Base-by-base conservation (phyloP, 345 rosid species). In the Aethionema arabicum region DNA sequence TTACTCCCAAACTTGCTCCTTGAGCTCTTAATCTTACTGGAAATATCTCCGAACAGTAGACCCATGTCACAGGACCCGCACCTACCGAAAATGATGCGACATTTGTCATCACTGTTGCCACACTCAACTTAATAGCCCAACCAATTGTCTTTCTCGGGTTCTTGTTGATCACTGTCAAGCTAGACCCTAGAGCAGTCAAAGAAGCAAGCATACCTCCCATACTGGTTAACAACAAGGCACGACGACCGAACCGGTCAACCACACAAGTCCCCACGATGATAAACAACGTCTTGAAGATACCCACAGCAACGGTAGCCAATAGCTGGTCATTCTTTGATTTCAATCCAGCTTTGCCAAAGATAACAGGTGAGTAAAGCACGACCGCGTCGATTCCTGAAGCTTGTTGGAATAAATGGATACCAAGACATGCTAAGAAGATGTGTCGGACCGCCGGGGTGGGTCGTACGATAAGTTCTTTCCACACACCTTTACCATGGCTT, bases 41-140 rank as follows among this genome's bases (percentile, higher is more conserved):
- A 48, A 85, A 88, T 7, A 82, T 80, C 79, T 88, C 96, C 0
- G 87, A 72, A 5, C 83, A 72, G 73, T 85, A 88, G 11, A 88
- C 96, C 90, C 90, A 85, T 0, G 93, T 82, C 8, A 86, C 81
- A 0, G 93, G 88, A 6, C 93, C 88, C 7, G 82, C 82, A 74
- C 88, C 90, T 51, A 88, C 75, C 11, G 90, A 86, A 59, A 88
- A 83, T 66, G 78, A 79, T 5, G 96, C 87, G 0, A 83, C 83
- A 30, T 66, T 74, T 0, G 74, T 75, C 44, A 91, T 80, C 0
- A 83, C 80, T 0, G 82, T 76, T 12, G 82, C 74, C 11, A 84
- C 67, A 9, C 76, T 73, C 16, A 77, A 43, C 46, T 41, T 74
- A 2, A 80, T 70, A 21, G 79, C 90, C 86, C 85, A 78, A 5